phyloP scores from a whole-genome alignment of 768 basidiomycete genomes.

The Leccinum longicurvipes region DNA sequence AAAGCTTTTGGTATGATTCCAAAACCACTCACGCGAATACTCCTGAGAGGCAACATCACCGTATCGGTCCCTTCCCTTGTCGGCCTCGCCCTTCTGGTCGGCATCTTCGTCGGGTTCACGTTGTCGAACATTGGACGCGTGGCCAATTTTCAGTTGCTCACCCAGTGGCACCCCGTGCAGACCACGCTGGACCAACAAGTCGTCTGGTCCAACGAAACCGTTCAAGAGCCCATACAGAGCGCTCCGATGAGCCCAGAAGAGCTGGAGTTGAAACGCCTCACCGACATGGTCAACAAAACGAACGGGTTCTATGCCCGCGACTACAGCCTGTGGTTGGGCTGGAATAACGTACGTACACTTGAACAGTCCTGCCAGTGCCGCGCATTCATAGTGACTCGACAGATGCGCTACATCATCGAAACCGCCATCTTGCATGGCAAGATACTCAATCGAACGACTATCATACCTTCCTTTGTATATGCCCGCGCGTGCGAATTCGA shows the following conservation, averaged over 20 bases:
- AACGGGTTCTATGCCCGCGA: constrained; percentile 46
- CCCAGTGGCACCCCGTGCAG: constrained; percentile 12
- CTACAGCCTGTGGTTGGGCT: constrained; percentile 47
- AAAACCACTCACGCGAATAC: constrained; percentile 4
- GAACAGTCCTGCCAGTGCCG: neutral
- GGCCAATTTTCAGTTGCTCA: constrained; percentile 14
- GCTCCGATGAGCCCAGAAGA: constrained; percentile 2
- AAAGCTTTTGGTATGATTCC: neutral
- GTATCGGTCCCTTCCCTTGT: constrained; percentile 11
- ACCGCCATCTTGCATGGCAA: constrained; percentile 41
- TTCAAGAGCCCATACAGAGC: neutral
- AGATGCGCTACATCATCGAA: constrained; percentile 52
- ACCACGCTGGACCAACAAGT: constrained; percentile 11
- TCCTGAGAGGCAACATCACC: neutral
- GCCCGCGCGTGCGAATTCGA: constrained; percentile 44
- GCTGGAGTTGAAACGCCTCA: constrained; percentile 30
- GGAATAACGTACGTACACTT: constrained; percentile 40
- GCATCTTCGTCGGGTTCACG: constrained; percentile 27
- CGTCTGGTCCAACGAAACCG: constrained; percentile 10
- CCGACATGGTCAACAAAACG: constrained; percentile 36
- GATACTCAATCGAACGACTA: constrained; percentile 40
- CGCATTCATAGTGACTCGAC: neutral
- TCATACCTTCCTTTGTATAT: constrained; percentile 46
- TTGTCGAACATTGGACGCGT: constrained; percentile 16
- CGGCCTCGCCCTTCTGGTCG: constrained; percentile 21